Evolutionary conservation across 2,329 filamentous ascomycete species (phyloP).

Genomic region (Alternaria rosae): DNA sequence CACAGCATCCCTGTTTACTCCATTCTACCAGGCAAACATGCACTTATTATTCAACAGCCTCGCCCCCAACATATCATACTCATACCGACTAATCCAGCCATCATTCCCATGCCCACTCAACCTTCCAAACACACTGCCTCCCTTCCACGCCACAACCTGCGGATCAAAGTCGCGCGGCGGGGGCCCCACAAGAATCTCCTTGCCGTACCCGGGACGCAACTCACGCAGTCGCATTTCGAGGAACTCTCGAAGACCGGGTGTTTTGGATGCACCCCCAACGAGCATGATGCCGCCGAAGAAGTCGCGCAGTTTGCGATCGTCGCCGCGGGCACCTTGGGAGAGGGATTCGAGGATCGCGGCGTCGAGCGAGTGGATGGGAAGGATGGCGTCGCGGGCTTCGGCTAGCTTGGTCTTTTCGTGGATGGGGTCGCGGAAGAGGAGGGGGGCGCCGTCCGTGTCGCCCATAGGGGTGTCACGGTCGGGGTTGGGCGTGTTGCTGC

Average conservation of each 20-base stretch:
- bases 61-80: conserved; percentile 86
- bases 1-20: background rate
- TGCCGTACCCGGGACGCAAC: conserved; percentile 65
- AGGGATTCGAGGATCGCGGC: conserved; percentile 90
- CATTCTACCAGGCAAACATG: conserved; percentile 51
- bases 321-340: conserved; percentile 81
- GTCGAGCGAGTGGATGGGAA: conserved; percentile 85
- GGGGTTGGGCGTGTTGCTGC: conserved; percentile 74
- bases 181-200: conserved; percentile 72
- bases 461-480: conserved; percentile 57
- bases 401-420: conserved; percentile 62
- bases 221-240: conserved; percentile 83
- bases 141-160: conserved; percentile 98
- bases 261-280: conserved; percentile 49
- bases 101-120: conserved; percentile 81
- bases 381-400: conserved; percentile 76
- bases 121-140: conserved; percentile 94
- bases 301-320: conserved; percentile 92
- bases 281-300: conserved; percentile 62
- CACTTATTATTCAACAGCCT: conserved; percentile 70
- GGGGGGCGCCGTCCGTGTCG: conserved; percentile 37
- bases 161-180: conserved; percentile 94
- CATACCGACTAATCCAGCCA: conserved; percentile 86
- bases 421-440: conserved; percentile 54
- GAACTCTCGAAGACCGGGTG: conserved; percentile 76